These are phyloP conservation scores for Xylaria digitata DNA, from an alignment of 2,329 filamentous ascomycete species.

Conservation along the genomic window DNA sequence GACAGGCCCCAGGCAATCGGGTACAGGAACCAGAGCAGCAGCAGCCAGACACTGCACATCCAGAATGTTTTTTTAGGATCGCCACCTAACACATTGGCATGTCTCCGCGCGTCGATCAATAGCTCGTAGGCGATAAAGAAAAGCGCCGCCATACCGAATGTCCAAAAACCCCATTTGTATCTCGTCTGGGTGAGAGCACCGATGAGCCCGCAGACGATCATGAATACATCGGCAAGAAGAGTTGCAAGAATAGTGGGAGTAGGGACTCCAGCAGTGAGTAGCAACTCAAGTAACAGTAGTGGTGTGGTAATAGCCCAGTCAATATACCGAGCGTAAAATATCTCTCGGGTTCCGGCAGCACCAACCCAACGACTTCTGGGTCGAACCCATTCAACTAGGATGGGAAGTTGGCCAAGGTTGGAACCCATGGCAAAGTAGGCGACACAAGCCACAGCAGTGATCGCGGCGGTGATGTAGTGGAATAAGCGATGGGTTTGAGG, in stretches of 20 bases:
- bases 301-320: constrained; percentile 74
- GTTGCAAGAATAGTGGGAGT: constrained; percentile 72
- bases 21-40: constrained; percentile 72
- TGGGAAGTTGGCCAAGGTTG: constrained; percentile 71
- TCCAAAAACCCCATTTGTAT: constrained; percentile 78
- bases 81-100: constrained; percentile 65
- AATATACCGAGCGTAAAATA: constrained; percentile 75
- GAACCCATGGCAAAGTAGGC: constrained; percentile 76
- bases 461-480: constrained; percentile 71
- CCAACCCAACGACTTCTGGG: constrained; percentile 57
- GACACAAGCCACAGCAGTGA: constrained; percentile 69
- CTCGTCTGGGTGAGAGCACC: constrained; percentile 70
- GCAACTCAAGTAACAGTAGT: constrained; percentile 69
- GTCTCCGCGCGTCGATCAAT: constrained; percentile 62
- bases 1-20: constrained; percentile 72
- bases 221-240: constrained; percentile 71
- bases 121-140: constrained; percentile 71
- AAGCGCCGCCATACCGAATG: constrained; percentile 65
- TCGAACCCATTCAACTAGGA: constrained; percentile 67
- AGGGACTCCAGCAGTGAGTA: constrained; percentile 72
- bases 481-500: constrained; percentile 68
- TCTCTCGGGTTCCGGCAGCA: constrained; percentile 65
- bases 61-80: constrained; percentile 66
- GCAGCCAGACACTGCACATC: constrained; percentile 67
- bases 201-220: constrained; percentile 74